Base-by-base conservation (phyloP, 1,284 basidiomycete species). In the Coniferiporia sulphurascens region DNA sequence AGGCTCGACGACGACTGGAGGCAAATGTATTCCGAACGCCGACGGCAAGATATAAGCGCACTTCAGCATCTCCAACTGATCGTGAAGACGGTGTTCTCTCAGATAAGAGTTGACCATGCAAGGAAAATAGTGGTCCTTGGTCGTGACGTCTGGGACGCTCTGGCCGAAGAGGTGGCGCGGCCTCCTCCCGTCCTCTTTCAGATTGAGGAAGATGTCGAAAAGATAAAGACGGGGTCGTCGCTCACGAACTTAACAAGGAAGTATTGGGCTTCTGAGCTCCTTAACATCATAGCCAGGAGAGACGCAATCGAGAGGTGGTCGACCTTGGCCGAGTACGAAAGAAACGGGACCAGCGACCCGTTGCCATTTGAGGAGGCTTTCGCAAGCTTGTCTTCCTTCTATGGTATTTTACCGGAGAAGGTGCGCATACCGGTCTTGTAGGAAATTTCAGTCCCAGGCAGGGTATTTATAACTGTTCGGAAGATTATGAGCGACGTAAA, bases 111-210 rank as follows among this genome's bases (percentile, higher is more conserved):
- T 41, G 68, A 70, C 32, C 65, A 68, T 59, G 78, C 77, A 3
- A 67, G 71, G 35, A 61, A 81, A 15, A 68, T 72, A 1, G 67
- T 68, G 36, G 68, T 61, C 22, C 63, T 76, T 59, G 76, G 74
- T 4, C 76, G 78, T 61, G 84, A 85, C 60, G 73, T 79, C 43
- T 85, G 80, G 79, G 80, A 85, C 64, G 76, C 69, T 5, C 65
- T 86, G 77, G 46, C 63, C 71, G 12, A 41, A 32, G 77, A 79
- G 65, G 65, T 70, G 17, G 63, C 67, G 43, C 67, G 71, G 10
- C 69, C 75, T 32, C 52, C 76, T 21, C 77, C 76, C 0, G 59
- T 65, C 64, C 27, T 73, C 76, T 63, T 63, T 46, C 54, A 62
- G 12, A 38, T 46, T 41, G 59, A 63, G 3, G 50, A 59, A n/a